Base-by-base conservation (phyloP, 805 yeast genomes). In the Candida verbasci region DNA sequence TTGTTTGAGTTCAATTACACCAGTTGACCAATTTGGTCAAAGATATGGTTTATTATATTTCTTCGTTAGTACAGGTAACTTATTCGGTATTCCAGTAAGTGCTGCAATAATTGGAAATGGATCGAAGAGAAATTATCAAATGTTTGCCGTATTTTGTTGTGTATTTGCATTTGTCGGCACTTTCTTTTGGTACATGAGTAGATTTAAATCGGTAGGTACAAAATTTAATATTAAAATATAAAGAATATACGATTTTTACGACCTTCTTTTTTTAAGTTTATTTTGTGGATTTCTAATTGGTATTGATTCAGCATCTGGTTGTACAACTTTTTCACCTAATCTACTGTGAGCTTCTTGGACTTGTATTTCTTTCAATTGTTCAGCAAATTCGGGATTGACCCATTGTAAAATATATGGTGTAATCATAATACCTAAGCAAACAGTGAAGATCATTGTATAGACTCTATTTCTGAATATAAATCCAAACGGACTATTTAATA, bases 31-130 rank as follows among this genome's bases (percentile, higher is more conserved):
- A 38, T 82, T 81, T 52, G 89, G 89, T 14, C 78, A 75, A 43
- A 58, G 82, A 15, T 83, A 77, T 45, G 88, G 88, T 0, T 69
- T 86, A 11, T 71, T 79, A 42, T 81, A 79, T 52, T 77, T 76
- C 33, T 55, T 78, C 47, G 78, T 76, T 9, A 72, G 86, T 34
- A 39, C 55, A 15, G 65, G 63, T 3, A 56, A 58, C 34, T 47
- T 65, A 29, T 49, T 63, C 30, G 70, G 69, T 8, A 48, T 65
- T 7, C 69, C 68, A 1, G 36, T 62, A 8, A 64, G 58, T 11
- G 62, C 61, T 21, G 60, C 56, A 3, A 59, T 65, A 17, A 64
- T 65, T 26, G 68, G 64, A 9, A 36, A 58, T 17, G 62, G 60
- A 23, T 44, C 54, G 17, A 38, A 40, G 34, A 48, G 45, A 18